Base-by-base conservation (phyloP, 2,329 filamentous ascomycete species). In the Hypoxylon sp. region DNA sequence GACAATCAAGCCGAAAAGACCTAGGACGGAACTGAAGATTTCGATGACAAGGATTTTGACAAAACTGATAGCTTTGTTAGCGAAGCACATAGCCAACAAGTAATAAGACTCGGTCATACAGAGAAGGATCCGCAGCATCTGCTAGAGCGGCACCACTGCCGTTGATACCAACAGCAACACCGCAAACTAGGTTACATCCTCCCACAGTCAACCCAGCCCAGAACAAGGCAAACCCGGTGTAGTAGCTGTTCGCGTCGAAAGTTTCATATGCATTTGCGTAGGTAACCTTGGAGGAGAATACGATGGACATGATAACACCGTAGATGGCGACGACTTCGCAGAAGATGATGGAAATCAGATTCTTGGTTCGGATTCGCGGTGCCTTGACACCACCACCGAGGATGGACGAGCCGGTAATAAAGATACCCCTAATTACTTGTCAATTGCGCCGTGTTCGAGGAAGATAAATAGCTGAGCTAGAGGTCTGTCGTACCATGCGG, bases 311-410 rank as follows among this genome's bases (percentile, higher is more conserved):
- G 83, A 99, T 99, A 82, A 99, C 95, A 76, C 97, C 97, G 87
- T 99, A 99, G 81, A 99, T 99, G 82, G 96, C 96, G 77, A 99
- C 96, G 78, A 99, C 96, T 84, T 99, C 96, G 85, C 96, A 99
- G 84, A 99, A 99, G 83, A 99, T 98, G 82, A 99, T 99, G 76
- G 95, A 98, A 80, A 99, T 98, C 78, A 99, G 83, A 86, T 99
- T 99, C 90, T 99, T 99, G 71, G 96, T 99, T 80, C 96, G 93
- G 83, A 99, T 99, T 76, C 96, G 92, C 38, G 97, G 97, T 49
- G 96, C 95, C 82, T 93, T 95, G 78, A 99, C 96, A 84, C 96
- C 96, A 75, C 93, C 96, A 77, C 97, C 97, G 73, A 99, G 88
- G 80, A 99, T 99, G 64, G 96, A 97, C 65, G 94, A 97, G 75